These are phyloP conservation scores for Prunus campanulata DNA, from an alignment of 306 rosid genomes.

Conservation along the genomic window DNA sequence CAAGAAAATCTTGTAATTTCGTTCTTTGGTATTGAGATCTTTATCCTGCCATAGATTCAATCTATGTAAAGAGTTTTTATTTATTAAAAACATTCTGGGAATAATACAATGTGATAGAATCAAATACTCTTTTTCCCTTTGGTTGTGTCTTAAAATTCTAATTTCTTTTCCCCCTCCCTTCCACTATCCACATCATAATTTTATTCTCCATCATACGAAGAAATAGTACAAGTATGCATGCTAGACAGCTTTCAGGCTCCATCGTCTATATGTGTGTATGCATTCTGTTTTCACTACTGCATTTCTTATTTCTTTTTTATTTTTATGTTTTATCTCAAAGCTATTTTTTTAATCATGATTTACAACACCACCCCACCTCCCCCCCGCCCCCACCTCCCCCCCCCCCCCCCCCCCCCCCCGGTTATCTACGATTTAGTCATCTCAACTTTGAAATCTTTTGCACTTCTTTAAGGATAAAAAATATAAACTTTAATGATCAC, in stretches of 20 bases:
- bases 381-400: too few relatives aligned
- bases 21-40: background rate
- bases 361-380: background rate
- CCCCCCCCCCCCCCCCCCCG: too few relatives aligned
- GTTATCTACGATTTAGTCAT: background rate
- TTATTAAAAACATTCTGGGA: background rate
- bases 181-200: too few relatives aligned
- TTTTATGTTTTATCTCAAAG: background rate
- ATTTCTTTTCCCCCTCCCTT: too few relatives aligned
- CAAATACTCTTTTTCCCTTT: background rate
- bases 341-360: background rate
- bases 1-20: background rate
- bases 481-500: background rate
- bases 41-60: background rate
- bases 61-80: background rate
- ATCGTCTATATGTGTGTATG: background rate
- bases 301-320: background rate
- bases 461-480: background rate
- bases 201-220: too few relatives aligned
- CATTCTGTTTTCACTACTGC: background rate
- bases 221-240: too few relatives aligned
- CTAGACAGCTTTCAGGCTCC: too few relatives aligned
- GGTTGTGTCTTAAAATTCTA: background rate
- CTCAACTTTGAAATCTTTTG: background rate
- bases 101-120: background rate